These are phyloP conservation scores for Pseudocercospora pini-densiflorae DNA, from an alignment of 2,329 filamentous ascomycete species.

Conservation along the genomic window DNA sequence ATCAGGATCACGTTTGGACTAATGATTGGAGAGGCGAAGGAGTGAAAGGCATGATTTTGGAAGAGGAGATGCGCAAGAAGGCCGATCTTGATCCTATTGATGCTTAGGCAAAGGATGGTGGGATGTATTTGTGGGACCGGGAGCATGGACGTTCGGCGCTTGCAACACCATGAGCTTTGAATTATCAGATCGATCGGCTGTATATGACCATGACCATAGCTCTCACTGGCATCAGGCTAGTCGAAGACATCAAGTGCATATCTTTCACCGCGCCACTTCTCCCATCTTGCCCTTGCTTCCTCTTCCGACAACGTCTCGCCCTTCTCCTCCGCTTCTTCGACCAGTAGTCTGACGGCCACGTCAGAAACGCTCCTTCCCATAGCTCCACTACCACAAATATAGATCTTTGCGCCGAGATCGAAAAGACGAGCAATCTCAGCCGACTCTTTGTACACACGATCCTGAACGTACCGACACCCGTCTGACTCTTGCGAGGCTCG, in stretches of 20 bases:
- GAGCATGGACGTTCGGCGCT: neutral
- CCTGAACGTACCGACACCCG: conserved; percentile 60
- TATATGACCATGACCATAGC: neutral
- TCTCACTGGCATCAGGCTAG: neutral
- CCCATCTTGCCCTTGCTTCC: neutral
- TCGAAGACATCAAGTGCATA: neutral
- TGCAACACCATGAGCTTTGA: neutral
- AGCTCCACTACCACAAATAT: conserved; percentile 62
- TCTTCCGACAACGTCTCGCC: neutral
- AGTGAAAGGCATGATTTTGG: conserved; percentile 41
- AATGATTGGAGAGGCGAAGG: conserved; percentile 45
- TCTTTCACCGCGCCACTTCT: neutral
- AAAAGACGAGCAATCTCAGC: conserved; percentile 53
- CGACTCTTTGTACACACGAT: conserved; percentile 55
- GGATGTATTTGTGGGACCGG: neutral
- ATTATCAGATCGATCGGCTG: neutral
- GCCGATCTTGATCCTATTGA: neutral
- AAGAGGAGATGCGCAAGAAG: conserved; percentile 39
- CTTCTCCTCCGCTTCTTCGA: neutral
- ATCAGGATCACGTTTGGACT: conserved; percentile 43
- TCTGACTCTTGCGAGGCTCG: conserved; percentile 46
- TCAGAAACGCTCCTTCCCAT: conserved; percentile 31
- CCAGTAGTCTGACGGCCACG: neutral
- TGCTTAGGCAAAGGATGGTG: neutral
- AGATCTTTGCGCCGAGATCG: conserved; percentile 59